Evolutionary conservation across 768 basidiomycete species (phyloP), one percentile per base, ranked within the genome.

Genomic region (Cyclocybe cylindracea): DNA sequence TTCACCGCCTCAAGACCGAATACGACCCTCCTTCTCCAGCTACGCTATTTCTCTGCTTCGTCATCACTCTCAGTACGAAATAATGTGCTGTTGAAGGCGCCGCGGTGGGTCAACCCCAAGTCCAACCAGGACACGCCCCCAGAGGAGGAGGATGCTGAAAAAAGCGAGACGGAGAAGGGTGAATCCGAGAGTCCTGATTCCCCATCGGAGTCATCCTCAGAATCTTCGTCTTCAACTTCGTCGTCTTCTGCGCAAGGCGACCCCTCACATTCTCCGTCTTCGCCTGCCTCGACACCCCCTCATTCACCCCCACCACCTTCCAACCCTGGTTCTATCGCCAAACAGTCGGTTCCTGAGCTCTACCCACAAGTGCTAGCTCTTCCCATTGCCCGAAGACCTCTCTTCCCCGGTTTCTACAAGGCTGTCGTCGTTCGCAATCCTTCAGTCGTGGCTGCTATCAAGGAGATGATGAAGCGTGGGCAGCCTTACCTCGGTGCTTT

Each of bases 401-500:
- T 98, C 41, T 98, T 98, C 74, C 96, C 96, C 4, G 94, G 94
- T 31, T 97, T 98, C 70, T 98, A 98, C 80, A 97, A 98, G 68
- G 96, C 95, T 2, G 95, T 98, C 44, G 94, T 98, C 51, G 81
- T 99, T 46, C 83, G 87, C 16, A 91, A 98, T 58, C 92, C 93
- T 0, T 80, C 84, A 0, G 96, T 99, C 32, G 94, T 98, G 36
- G 84, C 86, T 7, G 93, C 94, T 10, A 90, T 99, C 65, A 91
- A 94, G 71, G 94, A 97, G 65, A 91, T 96, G 85, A 91, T 96
- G 83, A 88, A 89, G 60, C 92, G 93, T 39, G 95, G 95, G 0
- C 96, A 98, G 66, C 94, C 95, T 0, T 98, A 99, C 69, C 82
- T 99, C 51, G 96, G 96, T 46, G 96, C 94, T 24, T 98, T 98